These are phyloP conservation scores for Tetrahymena thermophila DNA, from an alignment of 73 alveolate species.

Conservation along the genomic window DNA sequence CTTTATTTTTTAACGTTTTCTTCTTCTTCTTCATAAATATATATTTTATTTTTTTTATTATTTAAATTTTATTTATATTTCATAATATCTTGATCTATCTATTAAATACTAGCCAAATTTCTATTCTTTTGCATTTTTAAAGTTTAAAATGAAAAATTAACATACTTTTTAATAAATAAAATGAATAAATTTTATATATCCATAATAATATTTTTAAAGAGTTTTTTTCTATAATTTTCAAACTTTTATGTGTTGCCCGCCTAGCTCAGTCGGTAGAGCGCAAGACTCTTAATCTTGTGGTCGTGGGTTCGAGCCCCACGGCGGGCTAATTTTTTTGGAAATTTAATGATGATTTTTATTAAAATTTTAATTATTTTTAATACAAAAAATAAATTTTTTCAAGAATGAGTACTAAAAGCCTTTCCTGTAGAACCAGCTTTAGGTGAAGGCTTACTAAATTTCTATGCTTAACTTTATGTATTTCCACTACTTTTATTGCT, in stretches of 20 bases:
- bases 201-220: no score
- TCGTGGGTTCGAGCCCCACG: conserved; percentile 5
- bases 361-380: neutral
- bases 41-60: no score
- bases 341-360: neutral
- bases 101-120: no score
- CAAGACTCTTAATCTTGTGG: conserved; percentile 3
- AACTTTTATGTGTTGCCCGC: neutral
- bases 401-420: neutral
- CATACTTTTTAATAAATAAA: no score
- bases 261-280: conserved; percentile 7
- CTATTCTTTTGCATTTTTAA: no score
- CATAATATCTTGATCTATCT: no score
- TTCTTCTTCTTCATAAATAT: no score
- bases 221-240: neutral
- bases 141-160: no score
- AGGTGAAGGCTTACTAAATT: neutral
- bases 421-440: neutral
- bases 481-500: neutral
- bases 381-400: neutral
- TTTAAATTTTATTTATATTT: no score
- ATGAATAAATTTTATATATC: no score
- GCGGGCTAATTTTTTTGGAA: neutral
- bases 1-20: no score
- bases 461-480: neutral